These are phyloP conservation scores for Stylosanthes scabra DNA, from an alignment of 331 rosid genomes.

Conservation along the genomic window DNA sequence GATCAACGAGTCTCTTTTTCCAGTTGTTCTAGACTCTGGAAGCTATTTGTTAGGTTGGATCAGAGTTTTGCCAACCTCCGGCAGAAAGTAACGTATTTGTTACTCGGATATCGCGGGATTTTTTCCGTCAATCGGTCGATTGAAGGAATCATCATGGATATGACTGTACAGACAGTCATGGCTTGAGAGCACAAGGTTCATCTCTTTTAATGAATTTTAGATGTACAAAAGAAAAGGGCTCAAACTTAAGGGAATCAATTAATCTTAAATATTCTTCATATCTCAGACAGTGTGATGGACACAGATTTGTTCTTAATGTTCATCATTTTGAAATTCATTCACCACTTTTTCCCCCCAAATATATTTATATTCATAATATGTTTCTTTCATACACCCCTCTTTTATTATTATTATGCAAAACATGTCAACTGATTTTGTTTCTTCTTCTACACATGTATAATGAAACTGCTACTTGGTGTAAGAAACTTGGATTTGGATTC, in stretches of 20 bases:
- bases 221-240: conserved; percentile 31
- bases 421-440: conserved; percentile 6
- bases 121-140: conserved; percentile 35
- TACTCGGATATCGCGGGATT: conserved; percentile 27
- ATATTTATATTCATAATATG: neutral
- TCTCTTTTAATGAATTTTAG: conserved; percentile 18
- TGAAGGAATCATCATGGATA: conserved; percentile 27
- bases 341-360: neutral
- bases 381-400: neutral
- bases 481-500: conserved; percentile 27
- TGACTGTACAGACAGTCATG: neutral
- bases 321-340: conserved; percentile 31
- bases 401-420: conserved; percentile 17
- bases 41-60: conserved; percentile 27
- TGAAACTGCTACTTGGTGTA: conserved; percentile 14
- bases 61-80: conserved; percentile 36
- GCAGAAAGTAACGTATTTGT: neutral
- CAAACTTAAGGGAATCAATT: conserved; percentile 14
- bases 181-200: conserved; percentile 1
- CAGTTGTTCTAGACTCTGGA: conserved; percentile 59
- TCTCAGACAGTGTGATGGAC: conserved; percentile 19
- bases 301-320: conserved; percentile 28
- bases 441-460: conserved; percentile 4
- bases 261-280: conserved; percentile 30
- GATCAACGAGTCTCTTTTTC: conserved; percentile 86